Conservation (phyloP, 257 asterid species). For the Solanum ossicruentum region DNA sequence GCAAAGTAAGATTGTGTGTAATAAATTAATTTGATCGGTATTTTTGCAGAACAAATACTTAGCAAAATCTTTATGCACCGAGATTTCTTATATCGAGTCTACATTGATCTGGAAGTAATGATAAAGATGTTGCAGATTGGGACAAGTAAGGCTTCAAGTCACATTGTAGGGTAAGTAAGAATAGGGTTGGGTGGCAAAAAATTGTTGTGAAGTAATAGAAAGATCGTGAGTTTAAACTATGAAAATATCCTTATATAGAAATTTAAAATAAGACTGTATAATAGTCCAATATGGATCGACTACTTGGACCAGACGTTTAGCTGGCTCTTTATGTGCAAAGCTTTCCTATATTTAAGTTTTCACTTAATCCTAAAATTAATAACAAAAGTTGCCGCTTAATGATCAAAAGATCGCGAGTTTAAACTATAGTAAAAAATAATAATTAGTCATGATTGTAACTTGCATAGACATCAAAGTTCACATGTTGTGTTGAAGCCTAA, state of each 20-base stretch:
- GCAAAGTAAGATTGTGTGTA: accelerated
- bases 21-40: not conserved
- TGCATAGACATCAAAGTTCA: not conserved
- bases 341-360: not conserved
- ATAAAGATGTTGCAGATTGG: accelerated
- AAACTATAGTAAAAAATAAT: not conserved
- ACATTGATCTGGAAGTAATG: not conserved
- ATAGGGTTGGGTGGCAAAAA: not conserved
- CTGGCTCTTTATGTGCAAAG: not conserved
- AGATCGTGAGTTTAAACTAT: accelerated
- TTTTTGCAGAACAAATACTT: not conserved
- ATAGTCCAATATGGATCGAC: not conserved
- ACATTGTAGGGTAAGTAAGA: accelerated
- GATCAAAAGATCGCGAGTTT: not conserved
- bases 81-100: not conserved
- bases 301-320: too few relatives aligned
- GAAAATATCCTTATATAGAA: not conserved
- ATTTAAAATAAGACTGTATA: not conserved
- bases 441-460: not conserved
- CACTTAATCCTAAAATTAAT: not conserved
- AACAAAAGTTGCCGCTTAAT: not conserved
- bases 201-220: accelerated
- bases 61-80: not conserved
- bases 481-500: not conserved
- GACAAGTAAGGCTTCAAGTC: not conserved